A percentile compares a stretch with the other conserved stretches of the same genome.
Conservation (phyloP, 768 basidiomycete species). For the Termitomyces sp. region DNA sequence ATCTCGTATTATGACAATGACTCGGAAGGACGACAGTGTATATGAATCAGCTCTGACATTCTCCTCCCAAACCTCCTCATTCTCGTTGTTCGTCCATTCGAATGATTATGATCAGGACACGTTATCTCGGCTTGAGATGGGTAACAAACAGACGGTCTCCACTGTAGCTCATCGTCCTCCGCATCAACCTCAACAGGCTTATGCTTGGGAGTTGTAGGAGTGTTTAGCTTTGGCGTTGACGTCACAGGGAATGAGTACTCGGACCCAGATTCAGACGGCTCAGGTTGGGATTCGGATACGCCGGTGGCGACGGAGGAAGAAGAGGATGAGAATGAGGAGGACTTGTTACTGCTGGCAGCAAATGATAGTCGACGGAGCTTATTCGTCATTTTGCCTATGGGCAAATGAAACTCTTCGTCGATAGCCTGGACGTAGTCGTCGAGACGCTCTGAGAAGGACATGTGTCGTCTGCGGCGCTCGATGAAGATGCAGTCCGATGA, state of each 20-base stretch:
- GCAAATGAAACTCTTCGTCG: conserved; percentile 8
- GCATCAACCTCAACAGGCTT: too few species aligned
- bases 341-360: neutral
- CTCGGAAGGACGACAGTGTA: neutral
- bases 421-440: conserved; percentile 9
- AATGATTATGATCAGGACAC: neutral
- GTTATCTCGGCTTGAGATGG: neutral
- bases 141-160: conserved; percentile 18
- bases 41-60: neutral
- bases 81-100: neutral
- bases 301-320: neutral
- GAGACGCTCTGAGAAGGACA: conserved; percentile 3
- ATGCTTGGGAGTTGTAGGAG: too few species aligned
- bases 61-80: neutral
- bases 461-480: neutral
- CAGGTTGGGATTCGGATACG: neutral
- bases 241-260: neutral
- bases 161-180: neutral
- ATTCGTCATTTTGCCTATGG: conserved; percentile 3
- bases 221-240: neutral
- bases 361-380: neutral
- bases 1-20: neutral
- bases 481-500: conserved; percentile 1
- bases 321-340: neutral
- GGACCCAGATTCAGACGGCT: neutral